Base-by-base conservation (phyloP, 164 flowering plant species). In the Warburgia ugandensis region DNA sequence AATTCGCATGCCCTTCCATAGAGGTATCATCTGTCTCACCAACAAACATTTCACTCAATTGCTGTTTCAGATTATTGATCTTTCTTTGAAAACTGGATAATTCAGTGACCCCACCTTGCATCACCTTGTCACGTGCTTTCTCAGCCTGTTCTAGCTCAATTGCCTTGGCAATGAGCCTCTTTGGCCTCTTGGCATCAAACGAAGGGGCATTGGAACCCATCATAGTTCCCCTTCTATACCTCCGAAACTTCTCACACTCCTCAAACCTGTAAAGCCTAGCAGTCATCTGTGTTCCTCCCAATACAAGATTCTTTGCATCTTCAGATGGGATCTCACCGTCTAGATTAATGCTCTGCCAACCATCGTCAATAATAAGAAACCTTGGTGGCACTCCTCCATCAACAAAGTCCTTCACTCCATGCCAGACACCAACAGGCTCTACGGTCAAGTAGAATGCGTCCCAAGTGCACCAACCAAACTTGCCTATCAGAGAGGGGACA, bases 381-480 rank as follows among this genome's bases (percentile, higher is more conserved):
- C 95, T 67, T 4, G 84, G 86, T 0, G 77, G 16, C 2, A 78
- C 20, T 0, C 92, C 95, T 6, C 78, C 89, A 1, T 77, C 69
- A 0, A 49, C 47, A 6, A 88, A 77, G 0, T 83, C 89, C 25
- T 78, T 64, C n/a, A 83, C 59, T 1, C 97, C 95, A 17, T 75
- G 83, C 79, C 77, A 81, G 7, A 85, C 55, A 0, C 95, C 92
- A 3, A 51, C 65, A 0, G 97, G 89, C 12, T 83, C 86, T 0
- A 88, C 92, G 0, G 82, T 71, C 17, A 81, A 47, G 62, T 85
- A 85, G 51, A 85, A 83, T 0, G 95, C 95, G 67, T 85, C 97
- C 97, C 95, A 85, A 33, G 92, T 86, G 61, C 95, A 88, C 95
- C 97, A 88, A 9, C 92, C 95, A 49, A 88, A 88, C 36, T 73